phyloP scores from a whole-genome alignment of 257 asterid species.

The Nyctanthes arbortristis region DNA sequence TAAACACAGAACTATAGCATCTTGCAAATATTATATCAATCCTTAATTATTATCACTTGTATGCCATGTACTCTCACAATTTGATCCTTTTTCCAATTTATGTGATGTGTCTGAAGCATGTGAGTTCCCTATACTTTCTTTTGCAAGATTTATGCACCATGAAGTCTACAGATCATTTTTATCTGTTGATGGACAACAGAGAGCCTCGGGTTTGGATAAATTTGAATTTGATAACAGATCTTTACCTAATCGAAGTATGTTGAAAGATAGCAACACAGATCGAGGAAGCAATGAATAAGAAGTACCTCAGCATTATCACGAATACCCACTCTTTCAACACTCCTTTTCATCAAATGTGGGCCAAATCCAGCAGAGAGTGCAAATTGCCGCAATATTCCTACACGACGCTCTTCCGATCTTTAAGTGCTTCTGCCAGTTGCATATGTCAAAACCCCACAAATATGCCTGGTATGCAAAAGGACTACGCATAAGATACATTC shows the following conservation, averaged over 20 bases:
- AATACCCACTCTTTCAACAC: slow-evolving; percentile 44
- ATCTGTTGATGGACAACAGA: slow-evolving; percentile 6
- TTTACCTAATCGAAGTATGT: background rate
- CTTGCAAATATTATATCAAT: too few species aligned
- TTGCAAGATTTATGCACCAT: background rate
- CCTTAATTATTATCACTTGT: background rate
- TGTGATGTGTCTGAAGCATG: background rate
- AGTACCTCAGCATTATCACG: slow-evolving; percentile 75
- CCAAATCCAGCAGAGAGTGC: slow-evolving; percentile 97
- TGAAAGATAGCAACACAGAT: background rate
- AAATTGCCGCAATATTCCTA: slow-evolving; percentile 86
- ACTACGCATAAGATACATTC: slow-evolving; percentile 1
- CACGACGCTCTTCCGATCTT: slow-evolving; percentile 94
- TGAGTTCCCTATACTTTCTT: background rate
- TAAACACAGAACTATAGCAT: too few species aligned
- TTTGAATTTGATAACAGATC: background rate
- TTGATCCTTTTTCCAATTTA: background rate
- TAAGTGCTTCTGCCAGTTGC: slow-evolving; percentile 89
- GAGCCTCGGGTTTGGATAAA: background rate
- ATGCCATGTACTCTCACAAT: background rate
- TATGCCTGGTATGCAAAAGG: slow-evolving; percentile 64
- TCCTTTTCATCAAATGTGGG: slow-evolving; percentile 80
- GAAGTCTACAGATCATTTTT: background rate
- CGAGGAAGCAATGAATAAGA: background rate
- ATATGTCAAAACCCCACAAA: slow-evolving; percentile 93